Conservation (phyloP, 1,139 yeast genomes). For the Debaryomyces sp. region DNA sequence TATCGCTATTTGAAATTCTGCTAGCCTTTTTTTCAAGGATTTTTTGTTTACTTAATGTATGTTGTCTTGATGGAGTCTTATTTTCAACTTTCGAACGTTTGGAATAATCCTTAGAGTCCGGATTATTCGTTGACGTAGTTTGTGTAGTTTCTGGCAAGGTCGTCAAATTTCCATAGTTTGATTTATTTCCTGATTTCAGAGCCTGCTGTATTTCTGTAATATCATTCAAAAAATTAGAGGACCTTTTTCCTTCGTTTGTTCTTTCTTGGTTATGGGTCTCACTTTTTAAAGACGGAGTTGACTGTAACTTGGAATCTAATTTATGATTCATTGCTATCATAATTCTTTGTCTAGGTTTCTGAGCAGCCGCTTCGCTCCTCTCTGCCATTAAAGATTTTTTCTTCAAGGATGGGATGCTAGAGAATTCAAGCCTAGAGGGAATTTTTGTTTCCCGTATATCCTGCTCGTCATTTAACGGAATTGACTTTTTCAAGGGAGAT, state of each 20-base stretch:
- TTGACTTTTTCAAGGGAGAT: slow-evolving; percentile 17
- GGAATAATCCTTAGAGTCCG: not conserved
- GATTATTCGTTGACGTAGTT: not conserved
- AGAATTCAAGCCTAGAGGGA: slow-evolving; percentile 18
- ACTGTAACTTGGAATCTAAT: slow-evolving; percentile 17
- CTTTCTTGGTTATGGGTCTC: not conserved
- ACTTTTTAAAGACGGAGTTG: not conserved
- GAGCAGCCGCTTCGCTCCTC: slow-evolving; percentile 31
- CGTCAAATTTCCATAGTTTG: not conserved
- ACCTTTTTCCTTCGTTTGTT: not conserved
- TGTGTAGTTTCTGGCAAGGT: not conserved
- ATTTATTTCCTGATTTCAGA: not conserved
- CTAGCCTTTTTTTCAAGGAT: slow-evolving; percentile 13
- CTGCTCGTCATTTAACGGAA: slow-evolving; percentile 4
- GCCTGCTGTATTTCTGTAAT: not conserved
- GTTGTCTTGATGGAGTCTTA: slow-evolving; percentile 11
- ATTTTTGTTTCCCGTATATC: slow-evolving; percentile 15
- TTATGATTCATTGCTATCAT: slow-evolving; percentile 32
- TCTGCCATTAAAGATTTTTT: slow-evolving; percentile 37
- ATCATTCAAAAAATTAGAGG: not conserved
- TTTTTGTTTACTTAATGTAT: slow-evolving; percentile 7
- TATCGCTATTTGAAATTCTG: slow-evolving; percentile 12
- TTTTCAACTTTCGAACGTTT: slow-evolving; percentile 9
- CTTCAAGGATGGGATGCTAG: slow-evolving; percentile 25
- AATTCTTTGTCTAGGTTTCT: slow-evolving; percentile 33